Evolutionary conservation across 495 filamentous ascomycete genomes (phyloP).

Genomic region (Antarctomyces pellizariae): DNA sequence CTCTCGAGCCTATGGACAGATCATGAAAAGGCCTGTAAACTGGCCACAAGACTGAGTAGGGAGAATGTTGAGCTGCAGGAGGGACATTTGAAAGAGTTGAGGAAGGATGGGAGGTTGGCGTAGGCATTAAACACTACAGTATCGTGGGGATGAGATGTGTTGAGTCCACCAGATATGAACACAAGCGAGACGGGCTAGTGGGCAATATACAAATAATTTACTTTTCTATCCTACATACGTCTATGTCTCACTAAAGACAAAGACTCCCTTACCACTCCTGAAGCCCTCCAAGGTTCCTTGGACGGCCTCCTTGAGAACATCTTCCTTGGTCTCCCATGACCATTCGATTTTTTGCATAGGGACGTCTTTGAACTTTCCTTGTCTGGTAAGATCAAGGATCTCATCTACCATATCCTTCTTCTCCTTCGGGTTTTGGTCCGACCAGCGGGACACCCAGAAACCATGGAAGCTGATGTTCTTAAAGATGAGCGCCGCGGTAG

Average conservation of each 20-base stretch:
- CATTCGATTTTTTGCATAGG: conserved; percentile 60
- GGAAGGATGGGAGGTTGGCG: no score
- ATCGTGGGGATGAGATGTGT: no score
- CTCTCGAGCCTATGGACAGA: no score
- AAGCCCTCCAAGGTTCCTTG: conserved; percentile 59
- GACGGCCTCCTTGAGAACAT: conserved; percentile 36
- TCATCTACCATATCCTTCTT: conserved; percentile 63
- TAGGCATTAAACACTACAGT: no score
- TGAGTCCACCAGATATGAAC: no score
- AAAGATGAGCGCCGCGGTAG: conserved; percentile 68
- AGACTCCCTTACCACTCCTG: conserved; percentile 68
- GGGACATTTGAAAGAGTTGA: no score
- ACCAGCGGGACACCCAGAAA: conserved; percentile 89
- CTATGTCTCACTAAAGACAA: conserved; percentile 30
- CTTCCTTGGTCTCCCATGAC: conserved; percentile 52
- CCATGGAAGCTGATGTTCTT: conserved; percentile 69
- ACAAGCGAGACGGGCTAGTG: no score
- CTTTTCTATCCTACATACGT: no score
- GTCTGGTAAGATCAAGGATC: conserved; percentile 46
- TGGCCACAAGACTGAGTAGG: no score
- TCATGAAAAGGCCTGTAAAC: no score
- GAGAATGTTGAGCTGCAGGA: no score
- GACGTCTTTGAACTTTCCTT: conserved; percentile 58
- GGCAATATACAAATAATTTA: no score
- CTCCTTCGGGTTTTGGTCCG: conserved; percentile 44